Evolutionary conservation across 768 basidiomycete genomes (phyloP), one percentile per base, ranked within the genome.

Genomic region (Cubamyces sp.): DNA sequence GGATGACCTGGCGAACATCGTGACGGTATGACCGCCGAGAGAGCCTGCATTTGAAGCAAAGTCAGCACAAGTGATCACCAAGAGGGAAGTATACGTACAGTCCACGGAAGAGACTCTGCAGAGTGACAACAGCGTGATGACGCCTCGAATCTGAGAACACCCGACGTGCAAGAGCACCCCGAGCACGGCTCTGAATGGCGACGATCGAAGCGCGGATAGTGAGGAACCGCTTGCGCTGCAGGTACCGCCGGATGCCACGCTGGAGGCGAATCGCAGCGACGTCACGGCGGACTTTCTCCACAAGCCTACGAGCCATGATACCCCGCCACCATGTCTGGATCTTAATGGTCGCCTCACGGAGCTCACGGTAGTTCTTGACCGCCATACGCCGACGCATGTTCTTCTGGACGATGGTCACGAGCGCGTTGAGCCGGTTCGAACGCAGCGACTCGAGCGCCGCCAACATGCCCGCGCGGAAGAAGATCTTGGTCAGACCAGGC

Each of bases 401-500:
- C 86, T 98, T 98, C 79, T 98, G 97, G 3, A 99, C 90, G 54
- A 97, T 85, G 14, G 95, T 97, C 63, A 96, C 94, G 77, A 99
- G 85, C 21, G 87, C 80, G 71, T 96, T 96, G 55, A 98, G 83
- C 61, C 92, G 83, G 62, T 91, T 87, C 7, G 94, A 88, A 42
- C 97, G 91, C 57, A 96, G 81, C 16, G 92, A 86, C 77, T 99
- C 97, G 47, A 99, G 82, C 6, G 91, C 91, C 26, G 97, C 96
- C 57, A 99, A 88, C 94, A 98, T 98, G 65, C 97, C 97, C 14
- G 97, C 96, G 62, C 97, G 87, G 84, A 99, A 98, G 80, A 99
- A 99, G 68, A 99, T 98, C 78, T 99, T 99, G 26, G 93, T 98
- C 28, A 95, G 82, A 68, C 97, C 97, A 70, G 88, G 88, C 77